Percentiles rank a stretch among this genome's conserved stretches.
phyloP scores from a whole-genome alignment of 768 basidiomycete genomes.

The Amanita jacksonii region DNA sequence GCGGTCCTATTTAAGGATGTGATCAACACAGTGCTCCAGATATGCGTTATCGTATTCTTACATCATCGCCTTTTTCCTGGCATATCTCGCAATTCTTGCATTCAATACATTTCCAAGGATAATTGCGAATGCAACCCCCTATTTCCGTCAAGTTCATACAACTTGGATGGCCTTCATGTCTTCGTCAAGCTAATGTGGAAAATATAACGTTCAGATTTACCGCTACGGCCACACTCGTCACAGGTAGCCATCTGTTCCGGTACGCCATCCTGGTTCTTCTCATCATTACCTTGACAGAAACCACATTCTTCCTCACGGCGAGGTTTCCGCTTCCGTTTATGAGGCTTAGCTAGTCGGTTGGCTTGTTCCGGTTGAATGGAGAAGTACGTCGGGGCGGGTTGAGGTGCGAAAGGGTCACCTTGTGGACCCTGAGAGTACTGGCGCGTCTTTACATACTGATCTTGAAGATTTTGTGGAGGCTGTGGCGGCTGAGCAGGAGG shows the following conservation, averaged over 20 bases:
- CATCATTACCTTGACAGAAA: constrained; percentile 64
- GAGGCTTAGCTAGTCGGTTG: constrained; percentile 33
- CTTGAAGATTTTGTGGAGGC: constrained; percentile 17
- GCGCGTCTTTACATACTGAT: constrained; percentile 25
- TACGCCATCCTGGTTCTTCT: constrained; percentile 44
- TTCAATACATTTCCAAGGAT: constrained; percentile 83
- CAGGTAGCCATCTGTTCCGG: constrained; percentile 73
- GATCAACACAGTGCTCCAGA: constrained; percentile 9
- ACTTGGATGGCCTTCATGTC: constrained; percentile 64
- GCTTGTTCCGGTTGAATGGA: constrained; percentile 36
- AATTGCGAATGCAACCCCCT: constrained; percentile 52
- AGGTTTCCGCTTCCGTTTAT: constrained; percentile 35
- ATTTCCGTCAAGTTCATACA: constrained; percentile 63
- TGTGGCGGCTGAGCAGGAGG: constrained; percentile 17
- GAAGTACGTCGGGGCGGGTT: constrained; percentile 41
- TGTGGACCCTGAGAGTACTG: constrained; percentile 70
- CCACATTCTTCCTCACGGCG: constrained; percentile 61
- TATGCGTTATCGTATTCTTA: constrained; percentile 31
- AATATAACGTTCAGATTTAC: constrained; percentile 27
- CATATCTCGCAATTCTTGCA: constrained; percentile 93
- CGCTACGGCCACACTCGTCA: constrained; percentile 73
- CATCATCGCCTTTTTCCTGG: constrained; percentile 77
- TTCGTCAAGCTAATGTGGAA: constrained; percentile 7
- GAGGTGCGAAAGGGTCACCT: constrained; percentile 77
- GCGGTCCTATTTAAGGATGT: constrained; percentile 39